Evolutionary conservation across 768 basidiomycete genomes (phyloP).

Genomic region (Russula olivacea): DNA sequence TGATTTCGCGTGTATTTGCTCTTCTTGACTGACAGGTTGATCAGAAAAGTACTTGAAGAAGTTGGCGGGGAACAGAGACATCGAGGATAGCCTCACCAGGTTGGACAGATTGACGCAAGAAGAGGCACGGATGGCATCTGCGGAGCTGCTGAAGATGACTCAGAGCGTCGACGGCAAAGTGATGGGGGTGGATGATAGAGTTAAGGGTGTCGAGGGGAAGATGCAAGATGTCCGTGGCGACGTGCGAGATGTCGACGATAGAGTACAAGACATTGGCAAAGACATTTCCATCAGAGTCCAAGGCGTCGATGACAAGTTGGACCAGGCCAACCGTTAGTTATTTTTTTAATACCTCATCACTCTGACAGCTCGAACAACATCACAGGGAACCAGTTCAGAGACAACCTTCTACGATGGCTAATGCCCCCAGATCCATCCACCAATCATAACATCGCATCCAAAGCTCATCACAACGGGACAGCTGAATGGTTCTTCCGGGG

Average conservation of each 20-base stretch:
- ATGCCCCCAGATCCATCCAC: neutral
- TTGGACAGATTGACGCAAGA: slow-evolving; percentile 1
- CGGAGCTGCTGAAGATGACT: neutral
- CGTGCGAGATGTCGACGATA: no score
- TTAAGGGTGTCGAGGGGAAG: neutral
- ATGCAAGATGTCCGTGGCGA: neutral
- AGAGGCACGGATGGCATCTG: neutral
- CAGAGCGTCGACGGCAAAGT: neutral
- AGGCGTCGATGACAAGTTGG: neutral
- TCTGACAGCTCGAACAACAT: neutral
- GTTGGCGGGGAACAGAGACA: neutral
- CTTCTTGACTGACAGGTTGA: neutral
- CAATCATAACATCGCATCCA: neutral
- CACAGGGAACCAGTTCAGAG: neutral
- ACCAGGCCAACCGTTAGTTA: neutral
- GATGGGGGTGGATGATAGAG: neutral
- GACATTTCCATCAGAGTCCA: no score
- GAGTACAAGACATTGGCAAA: no score
- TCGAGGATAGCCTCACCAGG: neutral
- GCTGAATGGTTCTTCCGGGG: neutral
- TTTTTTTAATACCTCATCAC: neutral
- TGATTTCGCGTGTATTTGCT: neutral
- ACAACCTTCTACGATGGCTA: neutral
- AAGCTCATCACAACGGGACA: neutral
- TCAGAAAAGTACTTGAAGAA: neutral